phyloP scores from a whole-genome alignment of 1,139 yeast species.

The Diutina catenulata region DNA sequence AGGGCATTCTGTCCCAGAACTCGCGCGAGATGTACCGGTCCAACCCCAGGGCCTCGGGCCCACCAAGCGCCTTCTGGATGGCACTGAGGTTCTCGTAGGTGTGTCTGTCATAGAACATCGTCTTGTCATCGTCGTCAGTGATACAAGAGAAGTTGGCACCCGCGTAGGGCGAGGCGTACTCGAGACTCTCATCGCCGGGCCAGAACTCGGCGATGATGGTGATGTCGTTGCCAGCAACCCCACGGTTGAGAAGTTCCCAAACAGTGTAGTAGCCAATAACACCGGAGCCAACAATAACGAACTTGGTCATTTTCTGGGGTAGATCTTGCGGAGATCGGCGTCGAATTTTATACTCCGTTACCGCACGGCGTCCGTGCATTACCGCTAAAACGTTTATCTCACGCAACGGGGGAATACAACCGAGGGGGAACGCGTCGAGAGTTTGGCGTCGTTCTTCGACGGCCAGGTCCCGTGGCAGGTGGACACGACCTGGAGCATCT shows the following conservation, averaged over 20 bases:
- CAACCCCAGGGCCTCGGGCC: constrained; percentile 36
- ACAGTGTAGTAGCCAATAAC: constrained; percentile 61
- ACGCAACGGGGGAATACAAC: constrained; percentile 1
- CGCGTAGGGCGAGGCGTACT: constrained; percentile 72
- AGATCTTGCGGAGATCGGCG: constrained; percentile 3
- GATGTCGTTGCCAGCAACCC: constrained; percentile 34
- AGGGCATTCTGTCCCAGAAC: constrained; percentile 38
- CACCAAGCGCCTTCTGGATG: constrained; percentile 39
- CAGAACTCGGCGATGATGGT: constrained; percentile 48
- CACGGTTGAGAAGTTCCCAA: constrained; percentile 36
- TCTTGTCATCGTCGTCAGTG: constrained; percentile 42
- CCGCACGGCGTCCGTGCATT: constrained; percentile 9
- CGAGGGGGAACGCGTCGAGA: constrained; percentile 5
- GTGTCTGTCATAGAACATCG: constrained; percentile 39
- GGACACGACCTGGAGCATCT: not conserved
- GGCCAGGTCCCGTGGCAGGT: constrained; percentile 1
- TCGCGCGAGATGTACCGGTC: constrained; percentile 43
- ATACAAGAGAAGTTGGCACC: constrained; percentile 67
- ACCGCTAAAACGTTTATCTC: constrained; percentile 10
- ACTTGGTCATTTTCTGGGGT: constrained; percentile 14
- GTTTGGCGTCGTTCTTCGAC: not conserved
- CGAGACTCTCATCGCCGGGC: constrained; percentile 64
- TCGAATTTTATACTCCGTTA: not conserved
- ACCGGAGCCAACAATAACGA: constrained; percentile 39
- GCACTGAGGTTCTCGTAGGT: constrained; percentile 38